Percentiles rank a stretch among this genome's conserved stretches.
These are phyloP conservation scores for Herpetospermum pedunculosum DNA, from an alignment of 306 rosid genomes.

Conservation along the genomic window DNA sequence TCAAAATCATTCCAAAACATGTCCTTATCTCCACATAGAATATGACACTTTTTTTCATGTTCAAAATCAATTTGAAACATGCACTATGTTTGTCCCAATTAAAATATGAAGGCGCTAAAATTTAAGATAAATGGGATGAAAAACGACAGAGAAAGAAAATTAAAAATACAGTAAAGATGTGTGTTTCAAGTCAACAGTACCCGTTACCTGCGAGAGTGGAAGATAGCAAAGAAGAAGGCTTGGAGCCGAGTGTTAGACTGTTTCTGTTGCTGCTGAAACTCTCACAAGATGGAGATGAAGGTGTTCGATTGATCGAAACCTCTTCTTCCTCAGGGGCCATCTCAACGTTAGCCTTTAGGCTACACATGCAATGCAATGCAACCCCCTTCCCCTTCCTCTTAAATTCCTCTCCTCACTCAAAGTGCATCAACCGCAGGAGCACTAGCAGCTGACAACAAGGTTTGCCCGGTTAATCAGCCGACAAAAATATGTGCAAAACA, in stretches of 20 bases:
- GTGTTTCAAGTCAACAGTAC: background rate
- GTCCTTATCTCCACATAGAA: too few relatives aligned
- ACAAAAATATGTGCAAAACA: background rate
- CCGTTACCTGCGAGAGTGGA: constrained; percentile 41
- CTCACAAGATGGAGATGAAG: constrained; percentile 4
- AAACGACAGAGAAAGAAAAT: background rate
- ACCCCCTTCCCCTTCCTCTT: background rate
- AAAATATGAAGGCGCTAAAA: too few relatives aligned
- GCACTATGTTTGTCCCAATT: too few relatives aligned
- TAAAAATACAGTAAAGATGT: background rate
- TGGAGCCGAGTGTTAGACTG: constrained; percentile 4
- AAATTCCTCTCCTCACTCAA: background rate
- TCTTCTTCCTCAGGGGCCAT: constrained; percentile 3
- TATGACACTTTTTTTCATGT: too few relatives aligned
- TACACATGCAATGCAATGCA: background rate
- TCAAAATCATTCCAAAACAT: too few relatives aligned
- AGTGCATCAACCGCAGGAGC: background rate
- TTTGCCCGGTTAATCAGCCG: background rate
- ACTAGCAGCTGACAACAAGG: background rate
- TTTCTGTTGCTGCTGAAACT: constrained; percentile 16
- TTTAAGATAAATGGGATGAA: too few relatives aligned
- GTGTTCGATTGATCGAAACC: background rate
- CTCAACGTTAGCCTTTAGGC: background rate
- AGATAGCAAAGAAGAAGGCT: constrained; percentile 35
- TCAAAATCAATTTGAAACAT: too few relatives aligned